Base-by-base conservation (phyloP, 345 rosid species). In the Citrus unshiu region DNA sequence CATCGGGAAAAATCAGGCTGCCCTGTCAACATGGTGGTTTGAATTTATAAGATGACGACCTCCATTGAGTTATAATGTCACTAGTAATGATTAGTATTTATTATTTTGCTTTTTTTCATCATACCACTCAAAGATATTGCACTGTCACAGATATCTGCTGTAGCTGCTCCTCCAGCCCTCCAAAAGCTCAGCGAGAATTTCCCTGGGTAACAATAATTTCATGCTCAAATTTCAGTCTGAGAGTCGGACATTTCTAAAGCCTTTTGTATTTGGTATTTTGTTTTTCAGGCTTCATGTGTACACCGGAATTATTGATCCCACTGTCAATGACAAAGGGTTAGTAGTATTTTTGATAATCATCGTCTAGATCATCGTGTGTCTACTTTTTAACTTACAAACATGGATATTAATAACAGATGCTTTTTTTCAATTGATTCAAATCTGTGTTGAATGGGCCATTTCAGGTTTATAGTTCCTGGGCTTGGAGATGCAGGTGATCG, bases 401-500 rank as follows among this genome's bases (percentile, higher is more conserved):
- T 77, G 39, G 39, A 46, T 18, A 8, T 64, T 58, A 7, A 18
- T n/a, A 32, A 69, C 18, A 57, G 72, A 25, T 40, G 37, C 32
- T 27, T 19, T 7, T 57, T 4, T 51, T 51, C 6, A 51, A 16
- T 29, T 72, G 57, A 19, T 25, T 43, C 35, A 79, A 21, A 12
- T 24, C 71, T 77, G 0, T 5, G 6, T 72, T 3, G 57, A 39
- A 59, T 49, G 35, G 29, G 7, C 40, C 37, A 0, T 82, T 67
- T 49, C 88, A 95, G 97, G 81, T 95, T 87, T 81, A 95, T 95
- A 63, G 77, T 95, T 76, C 99, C 99, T n/a, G 99, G 99, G 57
- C 97, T 95, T 61, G 99, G 99, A 83, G 99, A 95, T 80, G 98
- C 98, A 4, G 99, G 99, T 43, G 97, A 95, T 81, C 95, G 99